Evolutionary conservation across 305 asterid genomes (phyloP).

Genomic region (Solanum aculeatissimum): DNA sequence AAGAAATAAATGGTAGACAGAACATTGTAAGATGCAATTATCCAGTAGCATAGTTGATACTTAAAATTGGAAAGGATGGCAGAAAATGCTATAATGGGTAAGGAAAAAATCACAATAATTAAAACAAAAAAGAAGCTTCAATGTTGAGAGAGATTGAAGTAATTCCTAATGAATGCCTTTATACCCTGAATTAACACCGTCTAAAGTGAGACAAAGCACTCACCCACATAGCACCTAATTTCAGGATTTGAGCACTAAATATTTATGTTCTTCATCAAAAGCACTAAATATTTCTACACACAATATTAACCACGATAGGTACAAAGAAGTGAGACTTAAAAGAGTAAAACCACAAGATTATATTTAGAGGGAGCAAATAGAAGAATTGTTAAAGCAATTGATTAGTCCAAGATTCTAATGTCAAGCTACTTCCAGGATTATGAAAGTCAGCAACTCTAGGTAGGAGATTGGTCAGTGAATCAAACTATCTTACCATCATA

Average conservation of each 20-base stretch:
- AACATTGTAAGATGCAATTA: background rate
- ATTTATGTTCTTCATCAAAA: background rate
- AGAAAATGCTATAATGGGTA: background rate
- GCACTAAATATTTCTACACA: background rate
- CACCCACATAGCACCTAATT: background rate
- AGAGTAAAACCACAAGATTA: background rate
- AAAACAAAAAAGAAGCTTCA: background rate
- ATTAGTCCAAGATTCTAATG: background rate
- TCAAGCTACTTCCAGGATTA: background rate
- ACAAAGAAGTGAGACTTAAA: background rate
- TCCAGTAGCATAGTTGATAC: background rate
- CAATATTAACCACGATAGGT: background rate
- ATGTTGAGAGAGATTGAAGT: background rate
- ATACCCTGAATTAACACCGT: background rate
- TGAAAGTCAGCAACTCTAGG: background rate
- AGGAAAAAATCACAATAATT: background rate
- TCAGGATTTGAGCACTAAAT: background rate
- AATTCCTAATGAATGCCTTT: background rate
- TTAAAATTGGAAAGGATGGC: background rate
- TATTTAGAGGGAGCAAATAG: background rate
- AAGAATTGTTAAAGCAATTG: background rate
- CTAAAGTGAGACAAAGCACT: background rate
- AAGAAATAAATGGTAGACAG: background rate
- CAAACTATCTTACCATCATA: background rate
- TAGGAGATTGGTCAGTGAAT: background rate